Evolutionary conservation across 1,284 basidiomycete species (phyloP).

Genomic region (Trichosporon asahii): DNA sequence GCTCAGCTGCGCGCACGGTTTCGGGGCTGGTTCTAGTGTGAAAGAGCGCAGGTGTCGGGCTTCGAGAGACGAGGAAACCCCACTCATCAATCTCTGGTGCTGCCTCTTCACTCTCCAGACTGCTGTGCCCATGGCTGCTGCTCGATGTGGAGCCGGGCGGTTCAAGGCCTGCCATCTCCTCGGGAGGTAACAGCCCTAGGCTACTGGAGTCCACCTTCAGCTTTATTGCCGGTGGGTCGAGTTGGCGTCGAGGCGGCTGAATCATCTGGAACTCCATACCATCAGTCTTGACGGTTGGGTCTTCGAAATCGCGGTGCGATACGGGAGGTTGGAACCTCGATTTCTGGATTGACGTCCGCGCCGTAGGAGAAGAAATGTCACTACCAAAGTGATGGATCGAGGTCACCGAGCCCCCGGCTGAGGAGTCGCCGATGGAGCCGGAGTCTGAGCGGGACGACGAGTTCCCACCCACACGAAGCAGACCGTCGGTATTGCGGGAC

Average conservation of each 20-base stretch:
- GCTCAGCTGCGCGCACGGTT: slow-evolving; percentile 38
- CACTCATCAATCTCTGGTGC: slow-evolving; percentile 47
- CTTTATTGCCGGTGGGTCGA: slow-evolving; percentile 17
- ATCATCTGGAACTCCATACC: slow-evolving; percentile 51
- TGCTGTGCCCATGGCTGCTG: not conserved
- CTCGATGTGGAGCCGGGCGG: not conserved
- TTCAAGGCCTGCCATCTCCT: slow-evolving; percentile 13
- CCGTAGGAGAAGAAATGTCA: not conserved
- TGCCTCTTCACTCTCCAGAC: slow-evolving; percentile 4
- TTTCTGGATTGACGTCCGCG: not conserved
- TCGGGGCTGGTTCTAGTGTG: slow-evolving; percentile 28
- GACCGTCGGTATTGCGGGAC: not conserved
- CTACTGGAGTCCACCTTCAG: slow-evolving; percentile 18
- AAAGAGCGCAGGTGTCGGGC: slow-evolving; percentile 44
- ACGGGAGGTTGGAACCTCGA: slow-evolving; percentile 31
- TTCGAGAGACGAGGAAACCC: slow-evolving; percentile 44
- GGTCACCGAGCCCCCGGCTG: not conserved
- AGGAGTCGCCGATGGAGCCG: not conserved
- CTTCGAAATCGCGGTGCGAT: slow-evolving; percentile 43
- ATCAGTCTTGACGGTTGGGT: slow-evolving; percentile 45
- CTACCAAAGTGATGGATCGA: slow-evolving; percentile 10
- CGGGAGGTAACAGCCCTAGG: slow-evolving; percentile 11
- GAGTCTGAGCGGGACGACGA: not conserved
- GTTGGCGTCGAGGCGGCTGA: slow-evolving; percentile 28
- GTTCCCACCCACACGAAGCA: not conserved